A percentile compares a stretch with the other conserved stretches of the same genome.
These are phyloP conservation scores for Termitomyces sp. DNA, from an alignment of 768 basidiomycete species.

Conservation along the genomic window DNA sequence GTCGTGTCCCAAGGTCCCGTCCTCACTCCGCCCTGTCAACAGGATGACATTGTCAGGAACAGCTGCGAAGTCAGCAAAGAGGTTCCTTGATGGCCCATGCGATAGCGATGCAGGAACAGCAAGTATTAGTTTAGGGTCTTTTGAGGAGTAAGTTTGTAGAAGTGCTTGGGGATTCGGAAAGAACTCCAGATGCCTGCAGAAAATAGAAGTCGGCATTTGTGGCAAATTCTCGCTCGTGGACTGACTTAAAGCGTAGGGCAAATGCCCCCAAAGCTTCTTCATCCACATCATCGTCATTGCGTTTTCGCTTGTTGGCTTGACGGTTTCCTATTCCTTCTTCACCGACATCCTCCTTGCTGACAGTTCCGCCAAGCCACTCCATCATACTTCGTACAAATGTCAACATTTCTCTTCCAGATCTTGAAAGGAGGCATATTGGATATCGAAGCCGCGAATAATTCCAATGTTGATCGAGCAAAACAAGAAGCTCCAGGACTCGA, in stretches of 20 bases:
- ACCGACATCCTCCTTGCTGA: constrained; percentile 88
- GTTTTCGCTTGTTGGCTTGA: constrained; percentile 46
- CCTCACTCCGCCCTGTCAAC: constrained; percentile 73
- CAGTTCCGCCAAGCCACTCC: constrained; percentile 97
- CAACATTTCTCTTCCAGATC: constrained; percentile 89
- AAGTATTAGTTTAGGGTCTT: constrained; percentile 88
- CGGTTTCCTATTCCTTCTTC: constrained; percentile 61
- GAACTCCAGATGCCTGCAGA: constrained; percentile 79
- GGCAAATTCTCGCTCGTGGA: not conserved
- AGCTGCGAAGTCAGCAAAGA: constrained; percentile 84
- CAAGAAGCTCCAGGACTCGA: constrained; percentile 91
- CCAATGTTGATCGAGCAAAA: constrained; percentile 97
- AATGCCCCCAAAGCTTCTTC: constrained; percentile 83
- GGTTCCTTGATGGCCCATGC: constrained; percentile 80
- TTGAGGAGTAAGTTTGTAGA: constrained; percentile 74
- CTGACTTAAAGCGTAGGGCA: constrained; percentile 84
- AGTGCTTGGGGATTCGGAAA: constrained; percentile 81
- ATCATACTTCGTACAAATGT: constrained; percentile 95
- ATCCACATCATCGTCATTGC: constrained; percentile 60
- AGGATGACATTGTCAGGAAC: constrained; percentile 83
- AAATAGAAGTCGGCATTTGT: not conserved
- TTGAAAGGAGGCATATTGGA: constrained; percentile 91
- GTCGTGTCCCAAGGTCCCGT: constrained; percentile 70
- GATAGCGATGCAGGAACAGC: constrained; percentile 91
- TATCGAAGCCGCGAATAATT: constrained; percentile 76